These are phyloP conservation scores for Toxicodendron radicans DNA, from an alignment of 345 rosid genomes.

Conservation along the genomic window DNA sequence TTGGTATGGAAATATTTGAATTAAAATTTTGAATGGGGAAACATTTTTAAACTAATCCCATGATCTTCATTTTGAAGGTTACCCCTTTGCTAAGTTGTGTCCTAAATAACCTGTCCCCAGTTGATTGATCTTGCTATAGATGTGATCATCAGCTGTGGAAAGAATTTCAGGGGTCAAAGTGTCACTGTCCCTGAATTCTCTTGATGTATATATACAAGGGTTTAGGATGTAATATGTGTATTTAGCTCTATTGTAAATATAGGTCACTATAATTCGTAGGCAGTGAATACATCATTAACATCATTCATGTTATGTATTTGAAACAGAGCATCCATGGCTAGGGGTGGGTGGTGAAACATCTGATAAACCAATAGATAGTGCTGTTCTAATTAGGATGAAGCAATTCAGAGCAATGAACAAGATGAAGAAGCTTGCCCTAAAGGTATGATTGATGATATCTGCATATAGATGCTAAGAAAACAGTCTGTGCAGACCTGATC, in stretches of 20 bases:
- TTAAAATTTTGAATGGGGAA: conserved; percentile 1
- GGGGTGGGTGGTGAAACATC: conserved; percentile 54
- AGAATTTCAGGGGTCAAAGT: conserved; percentile 6
- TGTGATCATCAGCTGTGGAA: not conserved
- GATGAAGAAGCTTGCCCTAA: conserved; percentile 83
- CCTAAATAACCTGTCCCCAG: not conserved
- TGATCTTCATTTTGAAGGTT: not conserved
- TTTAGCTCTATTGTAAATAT: not conserved
- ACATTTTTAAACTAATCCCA: not conserved
- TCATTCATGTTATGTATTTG: conserved; percentile 1
- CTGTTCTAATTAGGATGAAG: conserved; percentile 80
- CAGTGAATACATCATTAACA: conserved; percentile 7
- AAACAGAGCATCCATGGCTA: conserved; percentile 87
- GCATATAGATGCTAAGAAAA: no score
- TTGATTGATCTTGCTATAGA: not conserved
- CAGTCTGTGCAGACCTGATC: not conserved
- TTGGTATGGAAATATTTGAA: conserved; percentile 47
- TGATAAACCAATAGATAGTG: conserved; percentile 75
- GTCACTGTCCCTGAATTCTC: not conserved
- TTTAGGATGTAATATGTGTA: not conserved
- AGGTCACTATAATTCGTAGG: not conserved
- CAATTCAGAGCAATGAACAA: conserved; percentile 92
- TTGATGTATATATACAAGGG: not conserved
- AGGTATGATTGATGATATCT: conserved; percentile 41
- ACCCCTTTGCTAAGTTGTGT: not conserved